Base-by-base conservation (phyloP, 2,329 filamentous ascomycete species). In the Aspergillus sp. region DNA sequence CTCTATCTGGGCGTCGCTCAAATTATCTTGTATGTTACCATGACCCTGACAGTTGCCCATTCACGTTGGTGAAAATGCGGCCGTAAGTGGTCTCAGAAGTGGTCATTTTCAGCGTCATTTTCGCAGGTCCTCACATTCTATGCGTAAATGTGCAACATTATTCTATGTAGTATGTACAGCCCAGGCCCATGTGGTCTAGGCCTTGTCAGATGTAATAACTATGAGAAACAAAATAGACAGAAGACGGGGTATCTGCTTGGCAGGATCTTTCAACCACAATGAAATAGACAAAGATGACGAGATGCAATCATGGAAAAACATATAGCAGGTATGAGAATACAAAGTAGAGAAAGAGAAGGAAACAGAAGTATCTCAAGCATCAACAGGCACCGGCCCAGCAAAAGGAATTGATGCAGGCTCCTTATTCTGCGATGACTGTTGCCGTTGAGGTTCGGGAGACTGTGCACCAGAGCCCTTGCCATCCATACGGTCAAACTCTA, bases 401-500 rank as follows among this genome's bases (percentile, higher is more conserved):
- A 60, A 52, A 35, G 60, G 54, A 39, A 64, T 53, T 12, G 37
- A 39, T 6, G 60, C 48, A 22, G 57, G 48, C n/a, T 59, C 53
- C n/a, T 63, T 60, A 41, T 54, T 54, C 33, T 48, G 53, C 7
- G 51, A 53, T n/a, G 56, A 47, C 33, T 54, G 39, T n/a, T 48
- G 53, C n/a, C 55, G 55, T 10, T 61, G 63, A 7, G 53, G 58
- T 32, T 63, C 64, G 5, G 64, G 63, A 5, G 65, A 60, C 19
- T 61, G 53, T 2, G 51, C 49, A 20, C 56, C 56, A 23, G 53
- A 32, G 27, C 60, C 61, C 46, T 67, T 69, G 32, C 65, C 66
- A 46, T 70, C 66, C 53, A 65, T 61, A 37, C 69, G 63, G 46
- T 71, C 67, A 48, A 72, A 72, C 49, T 74, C 70, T 38, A 75